phyloP scores from a whole-genome alignment of 192 early-diverging fungal species.

The Coemansia sp. region DNA sequence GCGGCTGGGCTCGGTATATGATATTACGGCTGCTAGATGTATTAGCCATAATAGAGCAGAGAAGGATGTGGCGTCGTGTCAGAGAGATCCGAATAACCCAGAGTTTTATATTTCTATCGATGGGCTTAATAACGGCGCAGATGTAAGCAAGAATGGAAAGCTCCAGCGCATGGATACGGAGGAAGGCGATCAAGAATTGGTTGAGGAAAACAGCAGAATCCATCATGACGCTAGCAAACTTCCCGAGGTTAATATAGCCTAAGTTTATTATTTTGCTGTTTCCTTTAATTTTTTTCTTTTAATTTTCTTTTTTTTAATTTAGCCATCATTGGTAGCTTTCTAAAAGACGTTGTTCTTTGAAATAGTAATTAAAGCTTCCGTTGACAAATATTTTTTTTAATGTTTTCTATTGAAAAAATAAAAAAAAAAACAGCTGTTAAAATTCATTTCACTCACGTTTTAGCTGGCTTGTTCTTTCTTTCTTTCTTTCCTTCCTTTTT shows the following conservation, averaged over 20 bases:
- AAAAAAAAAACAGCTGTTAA: background rate
- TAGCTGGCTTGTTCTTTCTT: background rate
- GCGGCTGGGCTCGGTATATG: conserved; percentile 28
- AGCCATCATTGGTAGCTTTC: background rate
- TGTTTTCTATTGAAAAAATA: background rate
- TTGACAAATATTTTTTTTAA: background rate
- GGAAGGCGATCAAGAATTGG: conserved; percentile 14
- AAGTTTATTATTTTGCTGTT: background rate
- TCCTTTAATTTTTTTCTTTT: background rate
- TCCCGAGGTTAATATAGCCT: conserved; percentile 21
- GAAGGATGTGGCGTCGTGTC: conserved; percentile 40
- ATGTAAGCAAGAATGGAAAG: conserved; percentile 8
- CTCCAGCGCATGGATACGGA: conserved; percentile 1
- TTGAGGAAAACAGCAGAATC: conserved; percentile 19
- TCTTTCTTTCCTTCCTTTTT: background rate
- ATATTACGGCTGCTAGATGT: conserved; percentile 35
- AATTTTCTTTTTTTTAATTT: background rate
- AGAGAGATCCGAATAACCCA: conserved; percentile 46
- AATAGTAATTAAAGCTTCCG: no score
- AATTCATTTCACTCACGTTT: no score
- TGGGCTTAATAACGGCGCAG: conserved; percentile 9
- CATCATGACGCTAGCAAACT: conserved; percentile 33
- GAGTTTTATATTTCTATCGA: conserved; percentile 48
- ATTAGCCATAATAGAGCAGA: conserved; percentile 38
- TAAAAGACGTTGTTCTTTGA: background rate